These are phyloP conservation scores for Aspergillus conjunctus DNA, from an alignment of 495 filamentous ascomycete genomes.

Conservation along the genomic window DNA sequence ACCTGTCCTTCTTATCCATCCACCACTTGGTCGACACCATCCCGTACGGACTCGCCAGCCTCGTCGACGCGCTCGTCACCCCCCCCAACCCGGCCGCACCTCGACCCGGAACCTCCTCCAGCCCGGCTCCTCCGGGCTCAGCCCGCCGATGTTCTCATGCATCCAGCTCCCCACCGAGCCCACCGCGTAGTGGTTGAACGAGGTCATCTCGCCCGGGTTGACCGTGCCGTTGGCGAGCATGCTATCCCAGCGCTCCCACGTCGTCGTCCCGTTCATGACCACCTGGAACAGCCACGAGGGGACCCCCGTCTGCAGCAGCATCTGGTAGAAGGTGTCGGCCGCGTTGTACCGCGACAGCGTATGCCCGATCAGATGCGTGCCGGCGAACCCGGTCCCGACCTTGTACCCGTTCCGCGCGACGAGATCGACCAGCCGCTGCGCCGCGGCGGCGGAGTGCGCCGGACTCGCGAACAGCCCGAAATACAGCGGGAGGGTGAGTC, in stretches of 20 bases:
- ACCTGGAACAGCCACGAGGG: slow-evolving; percentile 57
- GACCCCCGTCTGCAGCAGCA: slow-evolving; percentile 40
- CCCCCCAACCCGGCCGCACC: slow-evolving; percentile 15
- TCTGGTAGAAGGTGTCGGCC: slow-evolving; percentile 34
- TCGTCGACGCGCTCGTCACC: slow-evolving; percentile 6
- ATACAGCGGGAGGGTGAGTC: slow-evolving; percentile 43
- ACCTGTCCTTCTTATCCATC: not conserved
- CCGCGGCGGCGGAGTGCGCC: not conserved
- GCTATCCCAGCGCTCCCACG: slow-evolving; percentile 61
- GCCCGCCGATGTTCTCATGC: slow-evolving; percentile 31
- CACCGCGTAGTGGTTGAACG: slow-evolving; percentile 57
- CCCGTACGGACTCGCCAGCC: slow-evolving; percentile 13
- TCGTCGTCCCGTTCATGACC: slow-evolving; percentile 53
- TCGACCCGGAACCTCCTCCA: slow-evolving; percentile 18
- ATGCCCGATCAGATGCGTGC: slow-evolving; percentile 52
- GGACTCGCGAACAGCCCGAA: slow-evolving; percentile 42
- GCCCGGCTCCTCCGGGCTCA: slow-evolving; percentile 17
- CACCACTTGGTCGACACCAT: slow-evolving; percentile 2
- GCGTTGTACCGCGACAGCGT: slow-evolving; percentile 42
- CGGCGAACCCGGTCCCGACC: slow-evolving; percentile 57
- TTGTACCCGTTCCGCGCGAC: slow-evolving; percentile 20
- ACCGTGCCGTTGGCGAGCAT: slow-evolving; percentile 51
- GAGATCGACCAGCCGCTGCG: not conserved
- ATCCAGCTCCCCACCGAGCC: slow-evolving; percentile 43
- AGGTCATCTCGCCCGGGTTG: slow-evolving; percentile 57